These are phyloP conservation scores for Ustilago lituana DNA, from an alignment of 1,284 basidiomycete genomes.

Conservation along the genomic window DNA sequence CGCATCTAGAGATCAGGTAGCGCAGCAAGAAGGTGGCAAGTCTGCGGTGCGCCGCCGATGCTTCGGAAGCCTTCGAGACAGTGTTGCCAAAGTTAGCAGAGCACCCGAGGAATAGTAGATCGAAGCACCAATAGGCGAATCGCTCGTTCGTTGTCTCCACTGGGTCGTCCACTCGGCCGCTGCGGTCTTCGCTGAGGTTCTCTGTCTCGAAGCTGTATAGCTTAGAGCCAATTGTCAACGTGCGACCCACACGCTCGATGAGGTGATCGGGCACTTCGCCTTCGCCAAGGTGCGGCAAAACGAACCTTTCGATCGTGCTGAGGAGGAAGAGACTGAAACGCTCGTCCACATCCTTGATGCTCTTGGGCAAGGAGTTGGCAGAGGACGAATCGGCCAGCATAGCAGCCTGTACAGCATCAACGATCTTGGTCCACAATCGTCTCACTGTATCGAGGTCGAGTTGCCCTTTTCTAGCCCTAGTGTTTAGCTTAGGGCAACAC, in stretches of 20 bases:
- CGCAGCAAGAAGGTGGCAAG: constrained; percentile 15
- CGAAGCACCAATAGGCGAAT: constrained; percentile 93
- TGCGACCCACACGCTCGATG: constrained; percentile 76
- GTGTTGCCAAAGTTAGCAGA: constrained; percentile 67
- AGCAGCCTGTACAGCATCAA: constrained; percentile 82
- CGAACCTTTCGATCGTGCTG: constrained; percentile 75
- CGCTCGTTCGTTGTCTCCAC: constrained; percentile 76
- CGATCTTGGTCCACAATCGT: constrained; percentile 84
- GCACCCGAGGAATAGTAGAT: constrained; percentile 83
- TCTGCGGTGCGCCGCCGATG: constrained; percentile 4
- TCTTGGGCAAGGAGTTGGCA: constrained; percentile 70
- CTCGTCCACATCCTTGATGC: constrained; percentile 79
- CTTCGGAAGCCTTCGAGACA: not conserved
- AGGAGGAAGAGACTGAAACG: constrained; percentile 77
- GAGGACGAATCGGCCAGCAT: constrained; percentile 83
- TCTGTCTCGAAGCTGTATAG: constrained; percentile 70
- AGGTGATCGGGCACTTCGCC: constrained; percentile 78
- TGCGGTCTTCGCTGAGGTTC: constrained; percentile 5
- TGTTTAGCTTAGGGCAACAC: constrained; percentile 35
- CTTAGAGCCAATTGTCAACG: constrained; percentile 79
- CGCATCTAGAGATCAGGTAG: constrained; percentile 72
- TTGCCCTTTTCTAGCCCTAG: constrained; percentile 55
- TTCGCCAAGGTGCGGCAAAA: constrained; percentile 80
- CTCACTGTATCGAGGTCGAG: constrained; percentile 75
- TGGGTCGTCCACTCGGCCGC: constrained; percentile 47